Conservation (phyloP, 306 rosid genomes). For the Citrullus mucosospermus region DNA sequence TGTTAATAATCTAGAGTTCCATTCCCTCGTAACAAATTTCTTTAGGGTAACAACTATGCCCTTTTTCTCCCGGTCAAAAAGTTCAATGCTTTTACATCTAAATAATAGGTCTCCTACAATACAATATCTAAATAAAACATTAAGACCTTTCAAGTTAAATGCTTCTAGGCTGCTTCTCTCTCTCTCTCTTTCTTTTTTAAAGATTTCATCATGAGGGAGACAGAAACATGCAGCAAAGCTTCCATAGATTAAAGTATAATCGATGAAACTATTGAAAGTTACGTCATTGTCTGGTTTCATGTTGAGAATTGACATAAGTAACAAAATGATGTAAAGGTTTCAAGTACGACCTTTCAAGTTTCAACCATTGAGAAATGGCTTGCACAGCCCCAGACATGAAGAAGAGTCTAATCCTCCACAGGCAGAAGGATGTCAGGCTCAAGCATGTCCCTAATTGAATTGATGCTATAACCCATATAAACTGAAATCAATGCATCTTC, state of each 20-base stretch:
- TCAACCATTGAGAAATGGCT: not conserved
- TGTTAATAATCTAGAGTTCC: not conserved
- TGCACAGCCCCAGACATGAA: not conserved
- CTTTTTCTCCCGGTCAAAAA: not conserved
- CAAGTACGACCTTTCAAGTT: not conserved
- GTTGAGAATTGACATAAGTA: not conserved
- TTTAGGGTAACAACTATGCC: not conserved
- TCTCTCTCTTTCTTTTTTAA: not conserved
- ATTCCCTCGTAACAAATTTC: not conserved
- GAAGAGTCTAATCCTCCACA: not conserved
- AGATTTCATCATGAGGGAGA: not conserved
- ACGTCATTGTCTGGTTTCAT: not conserved
- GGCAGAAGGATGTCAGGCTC: conserved; percentile 1
- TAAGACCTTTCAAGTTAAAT: not conserved
- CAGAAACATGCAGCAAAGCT: not conserved
- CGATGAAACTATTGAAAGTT: not conserved
- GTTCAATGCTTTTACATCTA: not conserved
- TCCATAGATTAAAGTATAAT: not conserved
- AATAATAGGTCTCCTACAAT: not conserved
- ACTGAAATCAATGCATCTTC: conserved; percentile 24
- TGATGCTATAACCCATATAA: conserved; percentile 24
- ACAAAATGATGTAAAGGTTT: not conserved
- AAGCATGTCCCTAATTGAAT: conserved; percentile 28
- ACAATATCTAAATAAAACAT: not conserved
- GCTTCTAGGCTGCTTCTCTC: not conserved